These are phyloP conservation scores for Colletotrichum sp. DNA, from an alignment of 2,329 filamentous ascomycete species.

Conservation along the genomic window DNA sequence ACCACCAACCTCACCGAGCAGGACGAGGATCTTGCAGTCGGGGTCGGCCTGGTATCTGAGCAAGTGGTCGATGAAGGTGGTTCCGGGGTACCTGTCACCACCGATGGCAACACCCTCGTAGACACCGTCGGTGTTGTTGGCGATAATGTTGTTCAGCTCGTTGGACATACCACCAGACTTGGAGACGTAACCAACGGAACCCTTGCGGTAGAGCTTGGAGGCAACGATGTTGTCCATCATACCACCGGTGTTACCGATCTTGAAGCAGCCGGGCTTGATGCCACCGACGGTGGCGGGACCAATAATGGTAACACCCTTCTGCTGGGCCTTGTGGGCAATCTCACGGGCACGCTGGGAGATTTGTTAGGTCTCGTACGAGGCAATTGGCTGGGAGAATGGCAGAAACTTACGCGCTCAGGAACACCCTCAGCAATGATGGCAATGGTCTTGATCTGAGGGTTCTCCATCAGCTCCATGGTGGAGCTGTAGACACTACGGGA, in stretches of 20 bases:
- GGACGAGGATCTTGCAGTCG: constrained; percentile 94
- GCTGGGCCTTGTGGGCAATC: constrained; percentile 93
- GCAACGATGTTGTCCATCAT: constrained; percentile 99
- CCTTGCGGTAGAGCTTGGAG: constrained; percentile 99
- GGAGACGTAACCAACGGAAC: constrained; percentile 98
- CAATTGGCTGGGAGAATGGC: background rate
- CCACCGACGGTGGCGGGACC: constrained; percentile 98
- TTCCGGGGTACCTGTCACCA: constrained; percentile 98
- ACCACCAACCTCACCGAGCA: constrained; percentile 98
- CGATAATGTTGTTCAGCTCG: constrained; percentile 99
- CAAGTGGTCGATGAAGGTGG: constrained; percentile 98
- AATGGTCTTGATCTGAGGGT: constrained; percentile 96
- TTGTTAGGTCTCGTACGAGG: constrained; percentile 23
- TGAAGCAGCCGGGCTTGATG: constrained; percentile 99
- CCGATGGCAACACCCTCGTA: constrained; percentile 99
- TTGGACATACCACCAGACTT: constrained; percentile 99
- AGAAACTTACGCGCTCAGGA: constrained; percentile 82
- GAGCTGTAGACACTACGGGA: constrained; percentile 98
- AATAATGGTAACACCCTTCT: constrained; percentile 99
- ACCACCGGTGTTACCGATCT: constrained; percentile 99
- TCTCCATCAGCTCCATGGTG: constrained; percentile 98
- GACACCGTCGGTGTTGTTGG: constrained; percentile 95
- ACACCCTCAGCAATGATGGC: constrained; percentile 99
- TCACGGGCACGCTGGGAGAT: constrained; percentile 83
- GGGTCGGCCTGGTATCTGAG: constrained; percentile 96